phyloP scores from a whole-genome alignment of 768 basidiomycete species.

The Lyophyllum shimeji region DNA sequence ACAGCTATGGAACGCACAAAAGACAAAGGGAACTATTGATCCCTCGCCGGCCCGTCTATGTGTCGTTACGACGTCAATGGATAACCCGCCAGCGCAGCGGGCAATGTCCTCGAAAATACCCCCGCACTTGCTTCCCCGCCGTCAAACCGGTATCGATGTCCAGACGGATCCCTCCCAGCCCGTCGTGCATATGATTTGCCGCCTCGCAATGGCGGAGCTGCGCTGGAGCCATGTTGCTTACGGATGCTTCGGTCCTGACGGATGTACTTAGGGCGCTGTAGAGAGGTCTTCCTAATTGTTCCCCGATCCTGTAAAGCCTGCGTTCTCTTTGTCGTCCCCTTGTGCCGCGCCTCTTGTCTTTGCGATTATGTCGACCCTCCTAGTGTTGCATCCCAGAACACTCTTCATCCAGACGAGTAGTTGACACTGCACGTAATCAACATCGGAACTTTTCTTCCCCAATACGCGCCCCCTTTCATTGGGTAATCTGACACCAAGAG shows the following conservation, averaged over 20 bases:
- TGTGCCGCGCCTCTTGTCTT: background rate
- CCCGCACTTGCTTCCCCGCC: too few relatives aligned
- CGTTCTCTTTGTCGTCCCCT: background rate
- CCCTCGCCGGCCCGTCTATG: background rate
- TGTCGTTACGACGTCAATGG: too few relatives aligned
- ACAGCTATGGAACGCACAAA: conserved; percentile 52
- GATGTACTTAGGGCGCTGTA: conserved; percentile 5
- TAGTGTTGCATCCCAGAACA: background rate
- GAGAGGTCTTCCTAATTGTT: background rate
- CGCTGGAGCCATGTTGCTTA: background rate
- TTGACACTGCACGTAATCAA: too few relatives aligned
- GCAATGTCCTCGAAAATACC: background rate
- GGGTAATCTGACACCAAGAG: too few relatives aligned
- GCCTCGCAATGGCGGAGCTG: background rate
- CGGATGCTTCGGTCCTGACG: background rate
- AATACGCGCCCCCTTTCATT: too few relatives aligned
- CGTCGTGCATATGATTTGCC: background rate
- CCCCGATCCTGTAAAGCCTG: background rate
- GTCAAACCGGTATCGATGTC: too few relatives aligned
- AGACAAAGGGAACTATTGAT: conserved; percentile 33
- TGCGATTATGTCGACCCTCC: background rate
- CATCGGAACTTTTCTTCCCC: too few relatives aligned
- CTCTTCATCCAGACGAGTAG: too few relatives aligned
- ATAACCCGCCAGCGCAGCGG: background rate
- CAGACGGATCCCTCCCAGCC: too few relatives aligned